Conservation (phyloP, 345 rosid species). For the Citrus cavaleriei region DNA sequence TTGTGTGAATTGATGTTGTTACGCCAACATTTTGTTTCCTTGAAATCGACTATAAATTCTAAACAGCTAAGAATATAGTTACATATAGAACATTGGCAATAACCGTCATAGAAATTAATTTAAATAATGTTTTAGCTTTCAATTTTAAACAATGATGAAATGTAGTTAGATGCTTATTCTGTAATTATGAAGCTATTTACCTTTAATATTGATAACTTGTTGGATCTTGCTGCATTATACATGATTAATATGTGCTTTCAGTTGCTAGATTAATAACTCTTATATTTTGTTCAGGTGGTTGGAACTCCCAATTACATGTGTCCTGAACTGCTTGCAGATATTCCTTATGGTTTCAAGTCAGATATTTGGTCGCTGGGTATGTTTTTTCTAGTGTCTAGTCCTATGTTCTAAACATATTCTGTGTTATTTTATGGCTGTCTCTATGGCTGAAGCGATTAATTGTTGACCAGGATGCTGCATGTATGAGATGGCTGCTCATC, state of each 20-base stretch:
- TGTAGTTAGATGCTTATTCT: not conserved
- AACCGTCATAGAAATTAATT: not conserved
- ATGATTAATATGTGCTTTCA: constrained; percentile 10
- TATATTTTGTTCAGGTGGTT: constrained; percentile 62
- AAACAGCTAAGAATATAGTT: not conserved
- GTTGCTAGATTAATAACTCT: constrained; percentile 10
- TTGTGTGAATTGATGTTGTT: not conserved
- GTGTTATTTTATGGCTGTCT: not conserved
- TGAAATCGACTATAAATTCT: not conserved
- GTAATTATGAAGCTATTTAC: constrained; percentile 3
- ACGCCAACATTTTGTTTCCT: not conserved
- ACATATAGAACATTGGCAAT: not conserved
- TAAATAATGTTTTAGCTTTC: not conserved
- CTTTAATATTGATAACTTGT: not conserved
- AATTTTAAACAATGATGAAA: not conserved
- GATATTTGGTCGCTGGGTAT: constrained; percentile 99
- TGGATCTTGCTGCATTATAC: not conserved
- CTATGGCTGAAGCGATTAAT: constrained; percentile 21
- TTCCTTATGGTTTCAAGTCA: constrained; percentile 97
- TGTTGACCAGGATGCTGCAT: constrained; percentile 85
- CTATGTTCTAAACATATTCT: not conserved
- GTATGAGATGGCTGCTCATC: constrained; percentile 99
- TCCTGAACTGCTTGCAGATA: constrained; percentile 96
- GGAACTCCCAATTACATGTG: constrained; percentile 99
- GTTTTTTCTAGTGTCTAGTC: constrained; percentile 1